These are phyloP conservation scores for Turritis glabra DNA, from an alignment of 345 rosid species.

Conservation along the genomic window DNA sequence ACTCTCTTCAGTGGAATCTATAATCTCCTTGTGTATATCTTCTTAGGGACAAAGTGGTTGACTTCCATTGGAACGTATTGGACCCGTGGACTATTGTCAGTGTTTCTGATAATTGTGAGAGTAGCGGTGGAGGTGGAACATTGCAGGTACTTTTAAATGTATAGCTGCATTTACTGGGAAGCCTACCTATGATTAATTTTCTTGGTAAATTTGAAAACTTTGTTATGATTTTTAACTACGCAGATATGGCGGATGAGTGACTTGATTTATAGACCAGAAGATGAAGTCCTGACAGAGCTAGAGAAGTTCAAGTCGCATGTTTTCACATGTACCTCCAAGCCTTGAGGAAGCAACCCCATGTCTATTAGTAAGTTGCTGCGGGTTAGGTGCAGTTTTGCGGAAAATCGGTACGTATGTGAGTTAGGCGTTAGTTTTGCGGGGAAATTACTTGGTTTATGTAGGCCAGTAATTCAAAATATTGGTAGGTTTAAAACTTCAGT, in stretches of 20 bases:
- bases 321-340: conserved; percentile 54
- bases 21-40: neutral
- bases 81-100: conserved; percentile 94
- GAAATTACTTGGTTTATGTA: conserved; percentile 14
- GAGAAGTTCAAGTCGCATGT: conserved; percentile 83
- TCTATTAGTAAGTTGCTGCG: neutral
- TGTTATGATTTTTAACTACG: conserved; percentile 7
- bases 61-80: conserved; percentile 77
- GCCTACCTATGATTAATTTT: neutral
- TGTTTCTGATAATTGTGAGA: conserved; percentile 83
- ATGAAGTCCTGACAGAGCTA: conserved; percentile 85
- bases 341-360: conserved; percentile 36
- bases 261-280: conserved; percentile 82
- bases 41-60: conserved; percentile 82
- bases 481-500: conserved; percentile 17
- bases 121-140: conserved; percentile 87
- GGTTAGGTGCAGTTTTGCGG: conserved; percentile 16
- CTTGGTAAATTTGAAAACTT: conserved; percentile 7
- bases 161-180: neutral
- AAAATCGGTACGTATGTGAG: neutral
- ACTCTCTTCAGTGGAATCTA: conserved; percentile 5
- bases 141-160: conserved; percentile 56
- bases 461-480: conserved; percentile 7
- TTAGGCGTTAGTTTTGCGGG: neutral
- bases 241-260: conserved; percentile 98